Evolutionary conservation across 176 grass and related monocot species (phyloP), one percentile per base, ranked within the genome.

Genomic region (Eragrostis curvula): DNA sequence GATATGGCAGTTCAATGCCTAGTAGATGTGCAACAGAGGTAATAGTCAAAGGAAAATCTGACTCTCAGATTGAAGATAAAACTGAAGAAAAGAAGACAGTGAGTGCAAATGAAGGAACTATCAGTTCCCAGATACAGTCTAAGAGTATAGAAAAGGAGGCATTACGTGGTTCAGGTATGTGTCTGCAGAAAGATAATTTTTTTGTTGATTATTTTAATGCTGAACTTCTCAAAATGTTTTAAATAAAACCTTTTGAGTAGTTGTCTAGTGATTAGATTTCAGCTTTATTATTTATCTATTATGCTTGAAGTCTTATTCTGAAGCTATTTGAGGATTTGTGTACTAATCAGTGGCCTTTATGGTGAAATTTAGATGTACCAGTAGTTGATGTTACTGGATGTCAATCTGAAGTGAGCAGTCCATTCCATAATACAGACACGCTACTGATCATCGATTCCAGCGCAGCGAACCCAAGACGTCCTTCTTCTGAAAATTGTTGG

Each of bases 151-250:
- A 51, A 32, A 78, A 49, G 44, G 60, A 28, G 28, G 27, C 14
- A 58, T 66, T 49, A 62, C 59, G 53, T 66, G 4, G 41, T 88
- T 68, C 59, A 79, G 86, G 86, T 84, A 73, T 68, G 12, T 64
- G 9, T 13, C 24, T 68, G 45, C 20, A 36, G 8, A 32, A 40
- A 58, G 20, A 7, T 8, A 23, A 3, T 20, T 55, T 43, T 43
- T 39, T 88, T 40, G 64, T 71, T 25, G 51, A 43, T 27, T 36
- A 36, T 36, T 13, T 63, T 45, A 70, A 20, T 32, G 52, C 18
- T 55, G 42, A 52, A 55, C 9, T 25, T 71, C 66, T 77, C 3
- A 29, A 52, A 43, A 21, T 29, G 59, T 29, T 29, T 6, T 14
- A 62, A 29, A 36, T 5, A 16, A 51, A 17, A 17, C 15, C 3